These are phyloP conservation scores for Ogataea pilisensis DNA, from an alignment of 805 yeast genomes.

Conservation along the genomic window DNA sequence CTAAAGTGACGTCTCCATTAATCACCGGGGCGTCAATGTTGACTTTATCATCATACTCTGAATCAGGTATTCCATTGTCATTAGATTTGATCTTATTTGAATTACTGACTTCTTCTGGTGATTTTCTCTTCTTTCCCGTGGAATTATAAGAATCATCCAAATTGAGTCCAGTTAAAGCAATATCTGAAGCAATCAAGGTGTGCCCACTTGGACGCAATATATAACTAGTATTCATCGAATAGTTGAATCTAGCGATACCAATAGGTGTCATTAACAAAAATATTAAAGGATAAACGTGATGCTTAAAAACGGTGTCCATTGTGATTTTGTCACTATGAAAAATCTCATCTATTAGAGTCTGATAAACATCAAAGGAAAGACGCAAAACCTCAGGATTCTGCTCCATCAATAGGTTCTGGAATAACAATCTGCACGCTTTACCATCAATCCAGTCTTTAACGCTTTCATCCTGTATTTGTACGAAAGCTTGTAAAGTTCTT, in stretches of 20 bases:
- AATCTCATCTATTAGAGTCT: constrained; percentile 47
- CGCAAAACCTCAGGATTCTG: constrained; percentile 72
- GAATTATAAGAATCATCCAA: constrained; percentile 27
- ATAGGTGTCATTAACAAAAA: constrained; percentile 86
- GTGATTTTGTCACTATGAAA: constrained; percentile 29
- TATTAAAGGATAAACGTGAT: constrained; percentile 57
- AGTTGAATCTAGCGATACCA: constrained; percentile 86
- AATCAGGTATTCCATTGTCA: constrained; percentile 41
- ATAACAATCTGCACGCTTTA: constrained; percentile 66
- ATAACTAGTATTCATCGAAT: constrained; percentile 71
- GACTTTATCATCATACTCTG: constrained; percentile 55
- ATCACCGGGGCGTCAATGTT: constrained; percentile 93
- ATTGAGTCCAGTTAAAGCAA: constrained; percentile 25
- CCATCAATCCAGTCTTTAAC: constrained; percentile 71
- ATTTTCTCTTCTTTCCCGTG: constrained; percentile 48
- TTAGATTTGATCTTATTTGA: constrained; percentile 19
- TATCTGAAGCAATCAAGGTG: constrained; percentile 28
- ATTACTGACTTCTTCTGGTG: constrained; percentile 7
- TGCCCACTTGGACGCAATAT: constrained; percentile 79
- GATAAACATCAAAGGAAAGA: constrained; percentile 61
- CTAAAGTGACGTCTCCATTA: constrained; percentile 83
- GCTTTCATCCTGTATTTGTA: constrained; percentile 45
- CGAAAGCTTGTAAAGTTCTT: constrained; percentile 72
- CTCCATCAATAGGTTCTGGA: constrained; percentile 85
- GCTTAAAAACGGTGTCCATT: constrained; percentile 49